These are phyloP conservation scores for Purshia tridentata DNA, from an alignment of 306 rosid species.

Conservation along the genomic window DNA sequence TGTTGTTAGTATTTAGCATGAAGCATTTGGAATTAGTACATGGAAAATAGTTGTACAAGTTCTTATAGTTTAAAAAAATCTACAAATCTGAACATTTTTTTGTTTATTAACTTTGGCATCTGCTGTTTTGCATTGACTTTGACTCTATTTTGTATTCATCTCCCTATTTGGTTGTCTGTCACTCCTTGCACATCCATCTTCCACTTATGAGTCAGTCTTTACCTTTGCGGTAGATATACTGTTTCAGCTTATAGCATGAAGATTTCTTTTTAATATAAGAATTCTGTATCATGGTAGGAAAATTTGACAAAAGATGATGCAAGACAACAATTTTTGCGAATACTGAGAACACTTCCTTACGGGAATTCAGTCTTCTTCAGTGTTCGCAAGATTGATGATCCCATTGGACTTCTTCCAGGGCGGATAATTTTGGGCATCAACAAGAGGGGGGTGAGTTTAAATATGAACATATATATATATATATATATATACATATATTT, in stretches of 20 bases:
- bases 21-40: not conserved
- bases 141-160: not conserved
- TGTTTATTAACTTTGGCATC: not conserved
- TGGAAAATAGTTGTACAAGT: not conserved
- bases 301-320: slow-evolving; percentile 86
- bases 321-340: slow-evolving; percentile 84
- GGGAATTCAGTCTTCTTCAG: slow-evolving; percentile 89
- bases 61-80: not conserved
- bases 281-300: slow-evolving; percentile 46
- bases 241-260: not conserved
- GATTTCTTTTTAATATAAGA: not conserved
- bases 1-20: not conserved
- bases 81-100: not conserved
- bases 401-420: slow-evolving; percentile 93
- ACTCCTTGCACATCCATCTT: not conserved
- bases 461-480: not conserved
- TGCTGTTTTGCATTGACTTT: not conserved
- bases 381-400: slow-evolving; percentile 94
- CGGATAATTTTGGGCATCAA: slow-evolving; percentile 89
- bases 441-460: slow-evolving; percentile 80
- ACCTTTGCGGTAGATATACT: not conserved
- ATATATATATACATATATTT: not conserved
- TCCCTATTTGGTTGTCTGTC: not conserved
- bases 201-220: not conserved
- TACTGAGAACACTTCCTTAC: slow-evolving; percentile 81